Percentiles rank a stretch among this genome's conserved stretches.
Evolutionary conservation across 305 asterid genomes (phyloP).

Genomic region (Nicotiana rustica): DNA sequence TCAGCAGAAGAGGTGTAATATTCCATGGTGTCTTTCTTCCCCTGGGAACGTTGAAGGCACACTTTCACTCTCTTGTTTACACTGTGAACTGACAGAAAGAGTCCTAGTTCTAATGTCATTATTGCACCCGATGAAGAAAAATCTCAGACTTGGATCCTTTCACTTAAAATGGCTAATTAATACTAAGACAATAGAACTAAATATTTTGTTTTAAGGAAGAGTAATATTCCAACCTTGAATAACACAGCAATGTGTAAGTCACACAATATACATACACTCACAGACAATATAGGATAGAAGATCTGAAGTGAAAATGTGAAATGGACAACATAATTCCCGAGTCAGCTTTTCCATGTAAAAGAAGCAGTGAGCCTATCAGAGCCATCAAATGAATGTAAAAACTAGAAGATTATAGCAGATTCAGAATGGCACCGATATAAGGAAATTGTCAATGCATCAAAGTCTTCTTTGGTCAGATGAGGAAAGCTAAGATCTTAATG

Average conservation of each 20-base stretch:
- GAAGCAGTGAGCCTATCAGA: neutral
- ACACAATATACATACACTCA: neutral
- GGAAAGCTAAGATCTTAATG: neutral
- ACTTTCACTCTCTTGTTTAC: neutral
- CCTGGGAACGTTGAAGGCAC: neutral
- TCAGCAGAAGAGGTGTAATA: neutral
- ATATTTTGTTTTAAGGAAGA: neutral
- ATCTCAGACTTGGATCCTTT: slow-evolving; percentile 18
- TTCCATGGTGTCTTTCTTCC: slow-evolving; percentile 9
- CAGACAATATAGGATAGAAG: neutral
- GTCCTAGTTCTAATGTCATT: neutral
- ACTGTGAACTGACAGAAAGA: neutral
- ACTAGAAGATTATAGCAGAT: neutral
- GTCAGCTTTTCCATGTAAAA: neutral
- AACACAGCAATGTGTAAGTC: slow-evolving; percentile 26
- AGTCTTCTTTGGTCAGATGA: neutral
- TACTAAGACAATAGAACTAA: neutral
- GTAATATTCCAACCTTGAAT: slow-evolving; percentile 6
- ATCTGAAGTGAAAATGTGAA: neutral
- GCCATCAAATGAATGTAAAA: neutral
- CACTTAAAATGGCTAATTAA: too few species aligned
- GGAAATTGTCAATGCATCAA: slow-evolving; percentile 6
- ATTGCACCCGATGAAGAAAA: slow-evolving; percentile 11
- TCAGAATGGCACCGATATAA: slow-evolving; percentile 5
- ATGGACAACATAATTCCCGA: neutral